Conservation (phyloP, 2,329 filamentous ascomycete species). For the Pleomassaria siparia region DNA sequence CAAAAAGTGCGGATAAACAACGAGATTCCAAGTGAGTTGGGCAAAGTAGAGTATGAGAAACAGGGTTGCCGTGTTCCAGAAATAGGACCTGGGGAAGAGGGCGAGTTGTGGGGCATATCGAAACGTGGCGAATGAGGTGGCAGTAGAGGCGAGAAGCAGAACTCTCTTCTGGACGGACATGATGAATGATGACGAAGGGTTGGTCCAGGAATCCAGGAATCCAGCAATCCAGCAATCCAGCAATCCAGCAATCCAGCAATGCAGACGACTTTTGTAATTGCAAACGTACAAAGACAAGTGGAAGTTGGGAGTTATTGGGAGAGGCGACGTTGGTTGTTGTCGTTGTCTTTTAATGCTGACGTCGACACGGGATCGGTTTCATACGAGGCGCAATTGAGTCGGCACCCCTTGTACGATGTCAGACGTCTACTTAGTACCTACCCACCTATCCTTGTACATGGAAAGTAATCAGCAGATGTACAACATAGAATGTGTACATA, state of each 20-base stretch:
- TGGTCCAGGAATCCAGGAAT: no score
- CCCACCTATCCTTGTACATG: no score
- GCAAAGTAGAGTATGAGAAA: constrained; percentile 42
- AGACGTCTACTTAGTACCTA: no score
- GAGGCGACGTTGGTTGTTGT: background rate
- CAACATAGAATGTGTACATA: no score
- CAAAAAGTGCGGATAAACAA: constrained; percentile 61
- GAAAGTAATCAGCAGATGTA: no score
- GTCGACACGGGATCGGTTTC: constrained; percentile 1
- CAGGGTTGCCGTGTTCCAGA: constrained; percentile 45
- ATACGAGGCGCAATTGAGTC: background rate
- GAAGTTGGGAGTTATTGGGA: background rate
- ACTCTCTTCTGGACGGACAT: constrained; percentile 35
- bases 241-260: no score
- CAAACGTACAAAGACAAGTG: no score
- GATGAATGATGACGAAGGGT: background rate
- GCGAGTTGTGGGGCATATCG: constrained; percentile 37
- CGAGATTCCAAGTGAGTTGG: constrained; percentile 44
- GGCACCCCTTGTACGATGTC: background rate
- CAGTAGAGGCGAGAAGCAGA: constrained; percentile 25
- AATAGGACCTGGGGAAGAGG: constrained; percentile 31
- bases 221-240: no score
- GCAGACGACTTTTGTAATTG: no score
- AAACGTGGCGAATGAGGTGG: constrained; percentile 31
- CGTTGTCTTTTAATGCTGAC: no score